Evolutionary conservation across 331 rosid genomes (phyloP).

Genomic region (Telfairia occidentalis): DNA sequence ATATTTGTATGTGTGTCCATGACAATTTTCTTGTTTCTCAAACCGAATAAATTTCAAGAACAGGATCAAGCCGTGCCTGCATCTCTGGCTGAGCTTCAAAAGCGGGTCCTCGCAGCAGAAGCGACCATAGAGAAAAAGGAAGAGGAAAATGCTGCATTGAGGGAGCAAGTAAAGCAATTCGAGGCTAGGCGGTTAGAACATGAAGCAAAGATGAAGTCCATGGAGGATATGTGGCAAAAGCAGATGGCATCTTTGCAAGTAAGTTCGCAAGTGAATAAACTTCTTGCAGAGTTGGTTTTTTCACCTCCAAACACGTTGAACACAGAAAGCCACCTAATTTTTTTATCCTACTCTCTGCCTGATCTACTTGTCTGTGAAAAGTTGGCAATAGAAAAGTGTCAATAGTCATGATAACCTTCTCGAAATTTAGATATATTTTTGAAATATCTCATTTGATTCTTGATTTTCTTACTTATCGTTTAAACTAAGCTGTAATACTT

Average conservation of each 20-base stretch:
- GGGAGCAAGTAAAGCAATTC: slow-evolving; percentile 56
- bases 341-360: background rate
- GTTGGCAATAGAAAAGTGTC: background rate
- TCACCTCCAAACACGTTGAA: background rate
- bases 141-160: slow-evolving; percentile 69
- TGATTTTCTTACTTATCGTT: background rate
- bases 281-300: background rate
- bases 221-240: slow-evolving; percentile 93
- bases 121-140: slow-evolving; percentile 70
- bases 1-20: background rate
- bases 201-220: slow-evolving; percentile 79
- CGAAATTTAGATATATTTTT: background rate
- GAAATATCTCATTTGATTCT: background rate
- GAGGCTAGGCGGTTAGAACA: slow-evolving; percentile 81
- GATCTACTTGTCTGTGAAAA: background rate
- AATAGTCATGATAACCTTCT: background rate
- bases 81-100: slow-evolving; percentile 55
- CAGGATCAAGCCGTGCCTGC: slow-evolving; percentile 34
- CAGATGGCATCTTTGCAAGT: slow-evolving; percentile 96
- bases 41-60: slow-evolving; percentile 33
- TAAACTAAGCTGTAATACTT: background rate
- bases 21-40: background rate
- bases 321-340: background rate
- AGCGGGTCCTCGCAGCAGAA: slow-evolving; percentile 61
- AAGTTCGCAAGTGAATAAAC: slow-evolving; percentile 25